Conservation (phyloP, 768 basidiomycete species). For the Macrolepiota fuliginosa region DNA sequence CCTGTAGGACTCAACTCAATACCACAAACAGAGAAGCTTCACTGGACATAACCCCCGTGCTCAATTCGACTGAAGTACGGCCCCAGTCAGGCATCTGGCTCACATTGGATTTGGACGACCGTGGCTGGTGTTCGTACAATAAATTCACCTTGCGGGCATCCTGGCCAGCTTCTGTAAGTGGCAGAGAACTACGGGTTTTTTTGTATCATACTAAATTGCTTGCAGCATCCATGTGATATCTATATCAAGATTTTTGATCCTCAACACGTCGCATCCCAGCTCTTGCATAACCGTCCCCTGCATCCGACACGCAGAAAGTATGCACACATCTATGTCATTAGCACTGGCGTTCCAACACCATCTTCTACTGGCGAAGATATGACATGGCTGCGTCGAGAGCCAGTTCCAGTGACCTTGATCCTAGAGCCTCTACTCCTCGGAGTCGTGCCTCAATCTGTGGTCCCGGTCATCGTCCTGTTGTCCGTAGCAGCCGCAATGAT, state of each 20-base stretch:
- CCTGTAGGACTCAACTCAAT: conserved; percentile 38
- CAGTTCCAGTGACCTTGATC: conserved; percentile 48
- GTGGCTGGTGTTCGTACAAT: conserved; percentile 35
- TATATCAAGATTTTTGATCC: conserved; percentile 30
- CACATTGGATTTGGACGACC: conserved; percentile 40
- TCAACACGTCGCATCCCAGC: conserved; percentile 18
- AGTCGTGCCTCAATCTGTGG: conserved; percentile 53
- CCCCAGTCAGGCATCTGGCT: conserved; percentile 48
- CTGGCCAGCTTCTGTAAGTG: conserved; percentile 55
- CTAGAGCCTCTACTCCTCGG: conserved; percentile 63
- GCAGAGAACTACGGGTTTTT: background rate
- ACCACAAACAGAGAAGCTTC: conserved; percentile 29
- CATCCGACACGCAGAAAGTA: conserved; percentile 37
- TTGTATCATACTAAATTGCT: background rate
- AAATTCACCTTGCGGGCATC: conserved; percentile 53
- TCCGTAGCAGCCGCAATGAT: conserved; percentile 17
- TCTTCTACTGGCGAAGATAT: conserved; percentile 15
- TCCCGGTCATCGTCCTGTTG: conserved; percentile 32
- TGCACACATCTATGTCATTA: conserved; percentile 54
- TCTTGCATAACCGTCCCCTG: conserved; percentile 3
- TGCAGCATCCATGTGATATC: conserved; percentile 28
- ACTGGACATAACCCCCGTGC: conserved; percentile 26
- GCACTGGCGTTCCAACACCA: conserved; percentile 52
- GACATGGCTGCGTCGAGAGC: conserved; percentile 19
- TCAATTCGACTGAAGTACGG: conserved; percentile 17